phyloP scores from a whole-genome alignment of 2,329 filamentous ascomycete genomes.

The Colletotrichum tofieldiae region DNA sequence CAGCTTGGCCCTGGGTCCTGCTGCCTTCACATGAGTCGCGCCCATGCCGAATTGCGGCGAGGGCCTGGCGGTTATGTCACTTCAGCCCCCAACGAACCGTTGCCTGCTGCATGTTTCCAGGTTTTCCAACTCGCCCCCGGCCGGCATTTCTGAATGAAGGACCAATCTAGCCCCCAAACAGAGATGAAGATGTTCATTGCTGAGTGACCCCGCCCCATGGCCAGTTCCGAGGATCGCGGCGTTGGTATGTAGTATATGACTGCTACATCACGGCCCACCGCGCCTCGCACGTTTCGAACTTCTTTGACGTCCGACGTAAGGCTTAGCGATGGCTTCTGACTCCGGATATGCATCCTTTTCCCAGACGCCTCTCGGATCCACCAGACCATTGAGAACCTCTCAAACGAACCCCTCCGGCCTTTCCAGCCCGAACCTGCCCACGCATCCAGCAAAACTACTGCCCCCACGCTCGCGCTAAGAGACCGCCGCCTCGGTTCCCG shows the following conservation, averaged over 20 bases:
- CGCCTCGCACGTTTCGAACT: constrained; percentile 2
- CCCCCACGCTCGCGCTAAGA: not conserved
- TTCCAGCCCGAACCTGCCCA: not conserved
- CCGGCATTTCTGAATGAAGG: constrained; percentile 2
- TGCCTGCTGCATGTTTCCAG: constrained; percentile 5
- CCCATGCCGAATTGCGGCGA: constrained; percentile 28
- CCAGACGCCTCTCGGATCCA: not conserved
- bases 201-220: not conserved
- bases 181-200: constrained; percentile 23
- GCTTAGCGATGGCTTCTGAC: not conserved
- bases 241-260: not conserved
- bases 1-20: constrained; percentile 11
- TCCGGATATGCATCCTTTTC: not conserved
- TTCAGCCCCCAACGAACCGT: constrained; percentile 33
- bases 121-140: not conserved
- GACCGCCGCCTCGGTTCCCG: not conserved
- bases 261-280: not conserved
- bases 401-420: not conserved
- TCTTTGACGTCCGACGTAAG: constrained; percentile 14
- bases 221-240: not conserved
- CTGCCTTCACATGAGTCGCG: constrained; percentile 31
- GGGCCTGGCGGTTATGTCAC: constrained; percentile 25
- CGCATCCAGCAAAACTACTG: not conserved
- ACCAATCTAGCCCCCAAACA: not conserved
- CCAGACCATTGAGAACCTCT: not conserved